Evolutionary conservation across 805 yeast genomes (phyloP), one percentile per base, ranked within the genome.

Genomic region (Yarrowia porcina): DNA sequence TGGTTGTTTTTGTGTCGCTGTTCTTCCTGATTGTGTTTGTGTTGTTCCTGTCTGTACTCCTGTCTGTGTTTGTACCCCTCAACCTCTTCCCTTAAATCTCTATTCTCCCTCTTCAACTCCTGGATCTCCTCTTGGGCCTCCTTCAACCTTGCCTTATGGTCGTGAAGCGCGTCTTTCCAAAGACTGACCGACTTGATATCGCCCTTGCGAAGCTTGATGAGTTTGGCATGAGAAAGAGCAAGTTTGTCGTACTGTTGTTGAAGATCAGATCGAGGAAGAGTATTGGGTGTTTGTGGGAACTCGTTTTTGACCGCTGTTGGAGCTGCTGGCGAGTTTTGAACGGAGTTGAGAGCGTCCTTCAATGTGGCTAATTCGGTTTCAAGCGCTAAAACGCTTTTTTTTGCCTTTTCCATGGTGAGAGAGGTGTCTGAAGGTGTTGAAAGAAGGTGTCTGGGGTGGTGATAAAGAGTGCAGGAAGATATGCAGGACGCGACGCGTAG

Each of bases 361-460:
- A 52, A 44, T 7, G 17, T 17, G 9, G 44, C 44, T 6, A 52
- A 33, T 13, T 52, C 59, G 23, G 32, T 25, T 33, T 52, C 59
- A 33, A 52, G 44, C 17, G 12, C 17, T 17, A 35, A 42, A 18
- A 52, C 59, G 3, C 20, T n/a, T 15, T 52, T 35, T 23, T 35
- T 52, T 23, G 44, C 59, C 44, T 52, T 23, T 52, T 52, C 59
- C 59, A 52, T 52, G 23, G n/a, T n/a, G n/a, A n/a, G n/a, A n/a
- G n/a, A n/a, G n/a, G n/a, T n/a, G n/a, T n/a, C n/a, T n/a, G n/a
- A n/a, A n/a, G n/a, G n/a, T n/a, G n/a, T n/a, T n/a, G n/a, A n/a
- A n/a, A n/a, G n/a, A n/a, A n/a, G n/a, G n/a, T n/a, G n/a, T n/a
- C n/a, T n/a, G n/a, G n/a, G n/a, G n/a, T n/a, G n/a, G n/a, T n/a